Evolutionary conservation across 2,329 filamentous ascomycete genomes (phyloP).

Genomic region (Aspergillus sojae): DNA sequence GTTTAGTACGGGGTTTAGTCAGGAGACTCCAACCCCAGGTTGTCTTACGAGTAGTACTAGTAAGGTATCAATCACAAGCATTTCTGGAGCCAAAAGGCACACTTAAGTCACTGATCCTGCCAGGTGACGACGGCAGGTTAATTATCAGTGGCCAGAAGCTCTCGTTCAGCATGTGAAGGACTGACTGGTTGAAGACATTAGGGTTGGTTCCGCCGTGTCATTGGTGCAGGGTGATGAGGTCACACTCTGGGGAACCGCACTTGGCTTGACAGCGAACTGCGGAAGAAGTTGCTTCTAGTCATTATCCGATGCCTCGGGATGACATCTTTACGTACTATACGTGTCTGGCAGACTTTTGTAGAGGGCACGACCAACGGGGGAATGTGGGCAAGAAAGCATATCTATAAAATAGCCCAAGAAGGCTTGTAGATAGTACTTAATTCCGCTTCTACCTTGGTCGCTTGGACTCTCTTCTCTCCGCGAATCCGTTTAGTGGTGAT

Average conservation of each 20-base stretch:
- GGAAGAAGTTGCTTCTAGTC: background rate
- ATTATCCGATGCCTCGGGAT: constrained; percentile 8
- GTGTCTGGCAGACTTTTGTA: background rate
- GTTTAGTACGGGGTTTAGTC: background rate
- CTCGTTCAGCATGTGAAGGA: constrained; percentile 18
- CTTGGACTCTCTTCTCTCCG: constrained; percentile 11
- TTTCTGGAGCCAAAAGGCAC: background rate
- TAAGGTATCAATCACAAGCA: constrained; percentile 1
- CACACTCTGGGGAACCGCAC: constrained; percentile 10
- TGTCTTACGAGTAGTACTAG: background rate
- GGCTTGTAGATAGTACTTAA: background rate
- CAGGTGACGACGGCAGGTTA: background rate
- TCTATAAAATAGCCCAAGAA: background rate
- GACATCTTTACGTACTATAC: background rate
- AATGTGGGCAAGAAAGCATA: background rate
- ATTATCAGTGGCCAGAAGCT: background rate
- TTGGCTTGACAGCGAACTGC: background rate
- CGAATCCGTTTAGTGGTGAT: background rate
- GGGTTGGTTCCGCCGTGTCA: constrained; percentile 11
- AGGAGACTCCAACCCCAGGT: background rate
- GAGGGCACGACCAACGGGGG: background rate
- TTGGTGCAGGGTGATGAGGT: constrained; percentile 14
- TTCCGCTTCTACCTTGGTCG: background rate
- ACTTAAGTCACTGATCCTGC: background rate
- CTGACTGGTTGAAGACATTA: background rate